Percentiles rank a stretch among this genome's conserved stretches.
Conservation (phyloP, 441 rosid species). For the Breynia disticha region DNA sequence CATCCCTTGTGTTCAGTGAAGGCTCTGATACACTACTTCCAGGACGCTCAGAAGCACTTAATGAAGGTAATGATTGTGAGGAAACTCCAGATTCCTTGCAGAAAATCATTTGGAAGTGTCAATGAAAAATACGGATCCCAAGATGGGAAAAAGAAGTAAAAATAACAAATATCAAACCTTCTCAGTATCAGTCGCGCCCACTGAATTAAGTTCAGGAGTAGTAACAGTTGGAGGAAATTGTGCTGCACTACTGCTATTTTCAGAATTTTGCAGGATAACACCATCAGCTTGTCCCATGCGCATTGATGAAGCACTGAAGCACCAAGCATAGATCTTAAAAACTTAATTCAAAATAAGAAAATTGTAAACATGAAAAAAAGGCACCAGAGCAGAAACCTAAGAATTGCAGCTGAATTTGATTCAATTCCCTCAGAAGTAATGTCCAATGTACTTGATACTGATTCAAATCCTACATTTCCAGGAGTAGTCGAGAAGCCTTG, state of each 20-base stretch:
- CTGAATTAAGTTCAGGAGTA: conserved; percentile 42
- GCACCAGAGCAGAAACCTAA: conserved; percentile 39
- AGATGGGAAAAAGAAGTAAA: conserved; percentile 10
- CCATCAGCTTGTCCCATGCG: conserved; percentile 48
- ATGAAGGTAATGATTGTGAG: conserved; percentile 41
- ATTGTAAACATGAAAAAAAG: not conserved
- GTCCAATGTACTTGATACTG: conserved; percentile 52
- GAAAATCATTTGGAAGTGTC: conserved; percentile 15
- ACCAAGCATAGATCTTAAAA: conserved; percentile 9
- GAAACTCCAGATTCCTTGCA: conserved; percentile 50
- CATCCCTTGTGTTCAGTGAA: conserved; percentile 76
- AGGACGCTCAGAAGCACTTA: conserved; percentile 54
- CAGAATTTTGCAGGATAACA: conserved; percentile 36
- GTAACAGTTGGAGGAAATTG: conserved; percentile 41
- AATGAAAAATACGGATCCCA: conserved; percentile 8
- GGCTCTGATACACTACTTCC: conserved; percentile 56
- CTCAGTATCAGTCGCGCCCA: conserved; percentile 39
- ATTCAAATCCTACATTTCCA: conserved; percentile 47
- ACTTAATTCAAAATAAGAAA: conserved; percentile 1
- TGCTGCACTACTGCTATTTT: conserved; percentile 33
- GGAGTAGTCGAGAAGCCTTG: conserved; percentile 38
- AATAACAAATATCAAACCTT: conserved; percentile 35
- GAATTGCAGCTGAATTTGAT: conserved; percentile 39
- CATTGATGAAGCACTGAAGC: conserved; percentile 45
- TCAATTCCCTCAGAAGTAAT: conserved; percentile 55